Base-by-base conservation (phyloP, 2,329 filamentous ascomycete species). In the Aspergillus ustus region DNA sequence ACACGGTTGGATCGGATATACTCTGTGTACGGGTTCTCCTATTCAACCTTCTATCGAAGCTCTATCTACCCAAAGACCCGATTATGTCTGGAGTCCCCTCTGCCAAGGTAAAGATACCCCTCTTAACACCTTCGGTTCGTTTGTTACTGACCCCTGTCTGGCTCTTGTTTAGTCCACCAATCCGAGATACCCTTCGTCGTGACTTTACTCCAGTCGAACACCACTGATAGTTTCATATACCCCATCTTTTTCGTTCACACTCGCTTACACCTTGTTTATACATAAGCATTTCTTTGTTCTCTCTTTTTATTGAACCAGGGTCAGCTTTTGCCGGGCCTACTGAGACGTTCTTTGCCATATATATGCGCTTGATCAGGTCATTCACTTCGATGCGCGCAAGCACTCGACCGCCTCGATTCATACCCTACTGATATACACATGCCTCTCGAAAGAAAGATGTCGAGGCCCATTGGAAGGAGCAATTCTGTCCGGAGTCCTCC, bases 141-240 rank as follows among this genome's bases (percentile, higher is more conserved):
- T 52, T 57, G 43, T 53, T 31, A 28, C 51, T 61, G 54, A 61
- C 50, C 49, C 54, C 50, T 58, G 59, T 54, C 31, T 61, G 59
- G 29, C 57, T 34, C 59, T 58, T 51, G 50, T 54, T 61, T 61
- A 61, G 59, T 54, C 54, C 50, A 49, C 59, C 59, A 58, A 61
- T 58, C 43, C 34, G 50, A 57, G 50, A 58, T 61, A 53, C 51
- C 25, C 29, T 57, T 40, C 54, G 19, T 25, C 25, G 44, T 54
- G 50, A 54, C 54, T 46, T 28, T 17, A 55, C 48, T 43, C 29
- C 43, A 46, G 43, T 40, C 9, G 51, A 34, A 48, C 31, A 37
- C 44, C 44, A 44, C 49, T 40, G 34, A 40, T 9, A 54, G 22
- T 57, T 58, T 43, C 53, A 57, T 58, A 61, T 54, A 54, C 28